phyloP scores from a whole-genome alignment of 768 basidiomycete species.

The Lyophyllum shimeji region DNA sequence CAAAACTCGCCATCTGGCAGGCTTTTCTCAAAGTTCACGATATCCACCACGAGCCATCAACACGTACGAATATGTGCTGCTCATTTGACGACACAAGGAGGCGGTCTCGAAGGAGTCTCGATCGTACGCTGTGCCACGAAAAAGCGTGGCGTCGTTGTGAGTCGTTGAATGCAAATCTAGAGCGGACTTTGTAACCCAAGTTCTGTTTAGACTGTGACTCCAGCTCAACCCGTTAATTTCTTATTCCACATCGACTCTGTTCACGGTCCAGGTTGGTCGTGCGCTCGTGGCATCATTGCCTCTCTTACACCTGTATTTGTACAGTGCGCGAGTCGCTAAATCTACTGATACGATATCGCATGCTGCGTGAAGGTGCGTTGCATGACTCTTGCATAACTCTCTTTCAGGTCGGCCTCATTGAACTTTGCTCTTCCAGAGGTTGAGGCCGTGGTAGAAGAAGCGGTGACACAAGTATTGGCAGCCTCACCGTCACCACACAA shows the following conservation, averaged over 20 bases:
- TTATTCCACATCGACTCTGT: slow-evolving; percentile 75
- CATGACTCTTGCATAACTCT: neutral
- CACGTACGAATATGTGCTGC: slow-evolving; percentile 74
- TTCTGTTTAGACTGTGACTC: slow-evolving; percentile 65
- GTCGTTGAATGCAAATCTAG: slow-evolving; percentile 18
- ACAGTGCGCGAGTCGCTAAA: slow-evolving; percentile 62
- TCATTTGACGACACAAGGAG: slow-evolving; percentile 45
- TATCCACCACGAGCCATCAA: slow-evolving; percentile 79
- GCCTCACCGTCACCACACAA: slow-evolving; percentile 30
- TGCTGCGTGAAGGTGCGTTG: slow-evolving; percentile 74
- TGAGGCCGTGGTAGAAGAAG: slow-evolving; percentile 54
- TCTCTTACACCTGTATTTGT: neutral
- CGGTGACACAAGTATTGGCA: slow-evolving; percentile 42
- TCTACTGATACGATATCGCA: slow-evolving; percentile 72
- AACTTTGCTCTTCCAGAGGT: slow-evolving; percentile 50
- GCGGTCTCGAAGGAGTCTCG: slow-evolving; percentile 46
- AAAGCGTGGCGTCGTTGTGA: slow-evolving; percentile 49
- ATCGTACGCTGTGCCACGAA: slow-evolving; percentile 49
- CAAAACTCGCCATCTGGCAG: slow-evolving; percentile 36
- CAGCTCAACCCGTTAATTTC: slow-evolving; percentile 72
- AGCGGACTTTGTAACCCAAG: slow-evolving; percentile 1
- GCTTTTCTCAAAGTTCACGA: slow-evolving; percentile 86
- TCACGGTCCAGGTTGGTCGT: slow-evolving; percentile 54
- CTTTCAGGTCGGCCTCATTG: neutral
- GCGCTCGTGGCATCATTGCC: neutral